Conservation (phyloP, 148 eudicot genomes). For the Cornus kousa region DNA sequence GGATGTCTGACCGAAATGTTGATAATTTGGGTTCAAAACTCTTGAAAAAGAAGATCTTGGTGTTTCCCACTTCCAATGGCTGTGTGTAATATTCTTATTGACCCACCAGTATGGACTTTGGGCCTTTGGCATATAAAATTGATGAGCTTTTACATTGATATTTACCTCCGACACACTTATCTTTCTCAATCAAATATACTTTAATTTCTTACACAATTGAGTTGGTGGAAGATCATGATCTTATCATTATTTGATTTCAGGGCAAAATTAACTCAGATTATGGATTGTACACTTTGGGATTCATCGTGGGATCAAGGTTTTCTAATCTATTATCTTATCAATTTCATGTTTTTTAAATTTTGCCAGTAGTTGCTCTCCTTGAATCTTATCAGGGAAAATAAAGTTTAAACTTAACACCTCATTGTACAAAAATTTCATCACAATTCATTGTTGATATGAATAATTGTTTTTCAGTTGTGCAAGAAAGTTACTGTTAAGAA, state of each 20-base stretch:
- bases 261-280: slow-evolving; percentile 22
- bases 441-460: slow-evolving; percentile 2
- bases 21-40: neutral
- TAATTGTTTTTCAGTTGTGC: slow-evolving; percentile 16
- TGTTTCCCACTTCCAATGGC: neutral
- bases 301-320: slow-evolving; percentile 32
- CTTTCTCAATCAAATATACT: neutral
- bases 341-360: slow-evolving; percentile 7
- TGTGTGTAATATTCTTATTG: neutral
- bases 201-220: neutral
- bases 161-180: neutral
- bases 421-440: neutral
- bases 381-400: neutral
- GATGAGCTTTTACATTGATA: neutral
- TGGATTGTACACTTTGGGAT: slow-evolving; percentile 59
- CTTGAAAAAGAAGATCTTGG: neutral
- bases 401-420: neutral
- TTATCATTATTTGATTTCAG: slow-evolving; percentile 20
- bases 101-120: neutral
- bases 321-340: neutral
- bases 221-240: slow-evolving; percentile 5
- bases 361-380: neutral
- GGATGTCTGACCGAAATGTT: neutral
- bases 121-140: neutral
- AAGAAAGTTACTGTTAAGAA: neutral